phyloP scores from a whole-genome alignment of 2,329 filamentous ascomycete species.

The Alternaria sp. region DNA sequence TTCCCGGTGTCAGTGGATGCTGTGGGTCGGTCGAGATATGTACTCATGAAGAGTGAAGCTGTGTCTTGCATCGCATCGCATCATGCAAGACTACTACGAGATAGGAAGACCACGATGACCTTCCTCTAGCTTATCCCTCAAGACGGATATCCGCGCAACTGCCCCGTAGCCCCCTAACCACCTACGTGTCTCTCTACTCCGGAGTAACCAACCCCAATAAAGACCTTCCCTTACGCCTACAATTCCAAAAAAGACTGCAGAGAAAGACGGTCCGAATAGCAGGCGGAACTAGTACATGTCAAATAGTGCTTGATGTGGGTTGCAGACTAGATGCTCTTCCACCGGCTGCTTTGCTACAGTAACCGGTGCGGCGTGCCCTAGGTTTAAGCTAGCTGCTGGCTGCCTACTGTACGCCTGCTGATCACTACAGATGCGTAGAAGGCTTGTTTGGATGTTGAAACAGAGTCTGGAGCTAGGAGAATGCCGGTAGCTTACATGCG shows the following conservation, averaged over 20 bases:
- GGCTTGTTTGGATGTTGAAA: not conserved
- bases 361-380: not conserved
- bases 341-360: not conserved
- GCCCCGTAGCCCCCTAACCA: not conserved
- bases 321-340: not conserved
- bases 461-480: not conserved
- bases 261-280: conserved; percentile 1
- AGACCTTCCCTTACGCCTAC: not conserved
- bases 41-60: not conserved
- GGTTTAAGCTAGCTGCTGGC: not conserved
- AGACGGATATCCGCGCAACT: not conserved
- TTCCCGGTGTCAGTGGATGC: not conserved
- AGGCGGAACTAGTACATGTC: not conserved
- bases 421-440: not conserved
- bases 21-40: not conserved
- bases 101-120: not conserved
- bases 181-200: not conserved
- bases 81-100: not conserved
- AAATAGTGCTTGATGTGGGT: not conserved
- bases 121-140: not conserved
- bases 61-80: not conserved
- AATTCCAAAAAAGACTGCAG: not conserved
- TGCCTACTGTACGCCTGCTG: not conserved
- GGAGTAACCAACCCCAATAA: not conserved
- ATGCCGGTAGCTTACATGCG: not conserved